These are phyloP conservation scores for Tetragonia tetragonoides DNA, from an alignment of 148 eudicot genomes.

Conservation along the genomic window DNA sequence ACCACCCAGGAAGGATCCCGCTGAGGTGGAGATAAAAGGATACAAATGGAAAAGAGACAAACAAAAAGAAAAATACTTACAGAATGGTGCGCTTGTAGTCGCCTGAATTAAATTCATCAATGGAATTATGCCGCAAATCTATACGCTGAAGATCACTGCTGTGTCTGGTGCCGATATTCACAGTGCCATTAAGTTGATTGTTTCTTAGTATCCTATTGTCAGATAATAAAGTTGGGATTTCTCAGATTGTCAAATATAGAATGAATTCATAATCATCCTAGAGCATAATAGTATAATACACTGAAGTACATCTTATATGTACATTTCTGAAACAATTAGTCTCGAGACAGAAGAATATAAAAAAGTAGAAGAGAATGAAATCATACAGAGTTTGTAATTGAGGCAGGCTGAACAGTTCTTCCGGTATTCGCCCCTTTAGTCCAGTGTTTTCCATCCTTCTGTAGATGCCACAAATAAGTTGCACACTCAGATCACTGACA, in stretches of 20 bases:
- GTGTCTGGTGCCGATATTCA: constrained; percentile 46
- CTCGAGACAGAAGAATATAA: not conserved
- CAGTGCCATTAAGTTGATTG: constrained; percentile 56
- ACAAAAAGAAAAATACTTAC: constrained; percentile 29
- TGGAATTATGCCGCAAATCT: constrained; percentile 55
- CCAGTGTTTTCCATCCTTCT: constrained; percentile 39
- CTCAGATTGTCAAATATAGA: not conserved
- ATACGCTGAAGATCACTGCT: constrained; percentile 40
- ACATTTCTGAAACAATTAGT: not conserved
- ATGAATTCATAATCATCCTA: not conserved
- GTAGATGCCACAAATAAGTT: constrained; percentile 14
- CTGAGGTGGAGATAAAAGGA: too few relatives aligned
- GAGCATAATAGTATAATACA: not conserved
- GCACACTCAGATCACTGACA: not conserved
- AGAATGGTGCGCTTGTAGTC: constrained; percentile 27
- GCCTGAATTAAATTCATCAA: constrained; percentile 32
- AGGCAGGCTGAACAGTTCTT: constrained; percentile 29
- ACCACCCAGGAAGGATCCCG: too few relatives aligned
- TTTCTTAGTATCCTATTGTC: constrained; percentile 51
- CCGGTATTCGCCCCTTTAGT: constrained; percentile 34
- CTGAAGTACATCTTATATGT: constrained; percentile 8
- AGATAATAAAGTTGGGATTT: constrained; percentile 8
- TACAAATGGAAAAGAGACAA: constrained; percentile 1
- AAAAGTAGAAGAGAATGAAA: not conserved
- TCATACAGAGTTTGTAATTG: constrained; percentile 36